A percentile compares a stretch with the other conserved stretches of the same genome.
Evolutionary conservation across 305 asterid species (phyloP).

Genomic region (Solanum chacoense): DNA sequence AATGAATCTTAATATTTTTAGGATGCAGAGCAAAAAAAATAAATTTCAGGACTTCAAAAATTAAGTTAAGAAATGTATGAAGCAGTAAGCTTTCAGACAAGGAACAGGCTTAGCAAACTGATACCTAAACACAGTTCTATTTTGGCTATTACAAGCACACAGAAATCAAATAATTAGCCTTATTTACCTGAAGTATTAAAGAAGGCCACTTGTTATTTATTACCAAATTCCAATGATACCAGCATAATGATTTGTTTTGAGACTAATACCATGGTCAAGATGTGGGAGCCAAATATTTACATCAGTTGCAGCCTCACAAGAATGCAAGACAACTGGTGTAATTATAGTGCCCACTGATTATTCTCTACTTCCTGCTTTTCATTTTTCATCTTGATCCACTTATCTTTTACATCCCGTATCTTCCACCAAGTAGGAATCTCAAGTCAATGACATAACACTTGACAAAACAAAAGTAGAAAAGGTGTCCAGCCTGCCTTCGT

Average conservation of each 20-base stretch:
- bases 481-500: not conserved
- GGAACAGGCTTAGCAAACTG: not conserved
- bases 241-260: not conserved
- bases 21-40: not conserved
- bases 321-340: not conserved
- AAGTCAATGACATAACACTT: not conserved
- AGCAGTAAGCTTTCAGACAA: not conserved
- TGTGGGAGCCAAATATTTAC: not conserved
- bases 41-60: not conserved
- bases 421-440: not conserved
- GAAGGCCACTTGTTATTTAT: not conserved
- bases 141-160: not conserved
- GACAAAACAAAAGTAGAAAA: not conserved
- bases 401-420: not conserved
- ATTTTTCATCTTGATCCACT: not conserved
- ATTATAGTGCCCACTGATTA: not conserved
- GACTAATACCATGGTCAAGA: not conserved
- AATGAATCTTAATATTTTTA: not conserved
- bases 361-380: not conserved
- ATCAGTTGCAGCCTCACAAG: not conserved
- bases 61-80: not conserved
- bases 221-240: not conserved
- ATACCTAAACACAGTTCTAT: not conserved
- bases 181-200: not conserved
- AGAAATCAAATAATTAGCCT: not conserved